Base-by-base conservation (phyloP, 2,329 filamentous ascomycete genomes). In the Westerdykella aurantiaca region DNA sequence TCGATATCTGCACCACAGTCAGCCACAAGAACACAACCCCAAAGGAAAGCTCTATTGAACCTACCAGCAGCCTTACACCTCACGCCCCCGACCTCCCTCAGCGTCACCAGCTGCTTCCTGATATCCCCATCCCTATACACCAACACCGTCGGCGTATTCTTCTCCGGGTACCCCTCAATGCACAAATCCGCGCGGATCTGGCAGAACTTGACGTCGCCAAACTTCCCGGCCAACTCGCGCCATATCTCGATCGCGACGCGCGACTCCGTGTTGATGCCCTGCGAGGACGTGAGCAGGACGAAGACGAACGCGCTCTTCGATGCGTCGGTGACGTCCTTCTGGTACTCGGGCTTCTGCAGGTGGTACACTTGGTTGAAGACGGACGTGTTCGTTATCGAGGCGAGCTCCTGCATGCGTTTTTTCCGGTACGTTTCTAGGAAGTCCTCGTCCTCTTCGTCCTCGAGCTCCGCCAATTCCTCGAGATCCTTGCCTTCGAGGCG, bases 161-260 rank as follows among this genome's bases (percentile, higher is more conserved):
- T 79, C 59, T 97, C 93, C 1, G 93, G 93, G 67, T 98, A 98
- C 34, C 88, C 88, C 66, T 97, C 93, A 56, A 98, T 96, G 45
- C 93, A 95, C 71, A 96, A 81, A 61, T 88, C 83, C 6, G 84
- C 93, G 55, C 84, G 80, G 55, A 98, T 97, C 71, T 97, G 88
- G 67, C 91, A 97, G 69, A 98, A 98, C 71, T 98, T 98, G 67
- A 98, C 75, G 52, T 98, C 91, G 16, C 89, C 88, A 61, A 89
- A 98, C 60, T 91, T 88, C 47, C 70, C 72, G 1, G 93, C 91
- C 34, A 93, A 78, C 60, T 89, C 82, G 31, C 84, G 77, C 90
- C 91, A 98, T 16, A 96, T 74, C 61, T 95, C 86, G 1, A 83
- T 82, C 56, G 97, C 70, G 3, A 96, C 75, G 47, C 86, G 79